Conservation (phyloP, 441 rosid species). For the Mallotus repandus region DNA sequence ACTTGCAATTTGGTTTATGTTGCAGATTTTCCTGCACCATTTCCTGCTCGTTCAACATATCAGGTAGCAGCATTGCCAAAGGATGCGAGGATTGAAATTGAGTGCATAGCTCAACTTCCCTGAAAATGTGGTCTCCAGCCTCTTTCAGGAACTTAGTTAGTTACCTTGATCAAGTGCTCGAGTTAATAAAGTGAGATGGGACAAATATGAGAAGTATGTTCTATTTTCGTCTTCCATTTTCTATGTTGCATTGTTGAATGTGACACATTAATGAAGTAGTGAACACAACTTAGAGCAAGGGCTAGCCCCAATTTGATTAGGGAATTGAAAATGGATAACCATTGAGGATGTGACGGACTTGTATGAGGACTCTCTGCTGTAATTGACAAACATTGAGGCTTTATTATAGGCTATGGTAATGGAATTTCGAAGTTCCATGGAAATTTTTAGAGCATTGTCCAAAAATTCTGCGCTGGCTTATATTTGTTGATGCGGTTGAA, state of each 20-base stretch:
- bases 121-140: slow-evolving; percentile 15
- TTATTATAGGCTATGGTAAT: background rate
- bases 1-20: slow-evolving; percentile 16
- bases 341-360: background rate
- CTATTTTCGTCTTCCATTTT: background rate
- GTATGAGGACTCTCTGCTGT: background rate
- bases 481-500: too few relatives aligned
- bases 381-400: background rate
- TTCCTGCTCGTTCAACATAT: slow-evolving; percentile 89
- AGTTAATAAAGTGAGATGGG: slow-evolving; percentile 10
- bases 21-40: slow-evolving; percentile 82
- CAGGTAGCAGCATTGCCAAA: slow-evolving; percentile 93
- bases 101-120: slow-evolving; percentile 71
- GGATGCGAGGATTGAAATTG: slow-evolving; percentile 84
- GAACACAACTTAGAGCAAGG: background rate
- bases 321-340: background rate
- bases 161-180: background rate
- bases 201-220: background rate
- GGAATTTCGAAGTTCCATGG: background rate
- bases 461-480: too few relatives aligned
- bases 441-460: too few relatives aligned
- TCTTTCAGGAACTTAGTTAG: background rate
- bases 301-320: background rate
- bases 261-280: background rate
- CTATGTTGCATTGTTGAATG: slow-evolving; percentile 3